Evolutionary conservation across 73 alveolate species (phyloP), one percentile per base, ranked within the genome.

Genomic region (Tetrahymena borealis): DNA sequence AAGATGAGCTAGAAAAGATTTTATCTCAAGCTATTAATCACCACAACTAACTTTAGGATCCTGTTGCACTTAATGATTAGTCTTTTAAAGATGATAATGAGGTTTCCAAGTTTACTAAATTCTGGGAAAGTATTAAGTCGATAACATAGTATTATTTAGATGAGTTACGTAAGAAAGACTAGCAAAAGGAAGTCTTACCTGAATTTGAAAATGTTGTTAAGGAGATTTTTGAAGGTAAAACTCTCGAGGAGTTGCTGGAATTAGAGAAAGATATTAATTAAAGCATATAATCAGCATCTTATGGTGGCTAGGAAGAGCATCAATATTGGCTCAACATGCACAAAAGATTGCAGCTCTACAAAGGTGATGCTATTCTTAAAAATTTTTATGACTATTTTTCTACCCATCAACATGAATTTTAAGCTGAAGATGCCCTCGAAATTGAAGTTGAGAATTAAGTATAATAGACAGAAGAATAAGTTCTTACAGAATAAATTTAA

Each of bases 251-350:
- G 78, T 91, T 97, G 91, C 95, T 78, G n/a, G 98, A 97, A 37
- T 93, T 98, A 20, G 98, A 98, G 90, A 90, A 79, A 10, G 99
- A 97, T 90, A 98, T 98, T 4, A 92, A 96, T 40, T 78, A 96
- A 11, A 96, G 78, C 78, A 38, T 96, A 37, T 94, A 96, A 91
- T 91, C 91, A 41, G 97, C 96, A 90, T 92, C 95, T 36, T 95
- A 93, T 93, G 95, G 95, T 91, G 94, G 42, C 85, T 85, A 77
- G 94, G 98, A 98, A 18, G 85, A 60, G 78, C 92, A 94, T 39
- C 93, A 96, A 38, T 98, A 97, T 95, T 98, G 99, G 99, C 91
- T 92, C 32, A 94, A 96, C 91, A 38, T 96, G 31, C 96, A 94
- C 41, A 97, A 96, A 91, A 96, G 96, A 95, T 94, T 98, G 38